Evolutionary conservation across 352 stramenopile genomes (phyloP).

Genomic region (Aphanomyces astaci): DNA sequence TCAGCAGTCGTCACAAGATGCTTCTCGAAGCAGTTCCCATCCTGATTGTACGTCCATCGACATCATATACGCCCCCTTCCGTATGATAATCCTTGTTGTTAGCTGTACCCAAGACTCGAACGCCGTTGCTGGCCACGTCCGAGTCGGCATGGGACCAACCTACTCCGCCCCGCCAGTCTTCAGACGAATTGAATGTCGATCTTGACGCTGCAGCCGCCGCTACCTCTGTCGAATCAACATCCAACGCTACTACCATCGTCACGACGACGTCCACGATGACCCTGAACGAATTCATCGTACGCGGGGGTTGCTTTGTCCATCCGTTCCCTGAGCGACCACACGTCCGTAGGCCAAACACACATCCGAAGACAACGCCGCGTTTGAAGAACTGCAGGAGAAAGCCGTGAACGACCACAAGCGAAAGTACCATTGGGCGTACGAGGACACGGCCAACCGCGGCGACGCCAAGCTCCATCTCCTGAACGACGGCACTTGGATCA

Average conservation of each 20-base stretch:
- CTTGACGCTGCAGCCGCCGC: neutral
- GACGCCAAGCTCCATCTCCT: constrained; percentile 67
- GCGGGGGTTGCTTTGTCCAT: too few species aligned
- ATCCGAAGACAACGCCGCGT: constrained; percentile 78
- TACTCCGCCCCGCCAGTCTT: constrained; percentile 28
- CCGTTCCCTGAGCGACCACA: too few species aligned
- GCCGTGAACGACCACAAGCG: constrained; percentile 52
- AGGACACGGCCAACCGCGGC: constrained; percentile 38
- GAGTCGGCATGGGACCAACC: constrained; percentile 52
- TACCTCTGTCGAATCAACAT: neutral
- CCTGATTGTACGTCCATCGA: constrained; percentile 1
- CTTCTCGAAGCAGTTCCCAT: constrained; percentile 6
- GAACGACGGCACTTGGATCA: constrained; percentile 63
- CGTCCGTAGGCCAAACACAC: constrained; percentile 74
- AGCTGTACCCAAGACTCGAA: constrained; percentile 20
- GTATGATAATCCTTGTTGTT: too few species aligned
- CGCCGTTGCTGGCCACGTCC: neutral
- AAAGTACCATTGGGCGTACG: constrained; percentile 74
- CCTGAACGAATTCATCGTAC: constrained; percentile 63
- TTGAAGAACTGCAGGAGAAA: constrained; percentile 68
- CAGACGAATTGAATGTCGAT: constrained; percentile 3
- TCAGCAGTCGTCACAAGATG: constrained; percentile 6
- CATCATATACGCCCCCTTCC: too few species aligned
- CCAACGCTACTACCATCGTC: neutral
- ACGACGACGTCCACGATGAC: constrained; percentile 33